Evolutionary conservation across 257 asterid species (phyloP).

Genomic region (Solanum appendiculatum): DNA sequence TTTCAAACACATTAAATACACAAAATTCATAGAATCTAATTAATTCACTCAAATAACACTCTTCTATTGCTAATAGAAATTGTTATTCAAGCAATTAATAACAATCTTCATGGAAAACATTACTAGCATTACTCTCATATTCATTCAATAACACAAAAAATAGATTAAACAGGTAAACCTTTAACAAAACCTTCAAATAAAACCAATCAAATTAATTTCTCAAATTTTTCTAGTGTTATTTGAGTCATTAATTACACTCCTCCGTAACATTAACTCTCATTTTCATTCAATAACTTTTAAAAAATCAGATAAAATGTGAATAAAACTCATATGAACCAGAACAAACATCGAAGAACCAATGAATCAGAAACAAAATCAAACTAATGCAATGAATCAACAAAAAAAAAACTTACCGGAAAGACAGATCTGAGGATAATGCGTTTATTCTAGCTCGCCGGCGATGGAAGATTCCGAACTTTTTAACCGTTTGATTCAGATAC

Average conservation of each 20-base stretch:
- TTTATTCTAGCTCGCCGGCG: slow-evolving; percentile 4
- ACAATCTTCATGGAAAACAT: too few relatives aligned
- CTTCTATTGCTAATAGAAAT: neutral
- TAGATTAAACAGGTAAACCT: neutral
- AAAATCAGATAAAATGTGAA: neutral
- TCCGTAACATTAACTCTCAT: neutral
- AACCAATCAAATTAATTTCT: neutral
- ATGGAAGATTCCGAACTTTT: neutral
- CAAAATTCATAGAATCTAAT: neutral
- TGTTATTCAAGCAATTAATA: neutral
- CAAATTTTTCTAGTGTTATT: too few relatives aligned
- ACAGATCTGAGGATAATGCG: slow-evolving; percentile 48
- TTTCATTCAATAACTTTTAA: neutral
- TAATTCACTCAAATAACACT: neutral
- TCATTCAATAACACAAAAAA: neutral
- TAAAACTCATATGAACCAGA: neutral
- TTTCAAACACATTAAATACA: neutral
- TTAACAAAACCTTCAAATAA: neutral
- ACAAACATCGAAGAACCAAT: neutral
- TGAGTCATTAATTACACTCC: neutral
- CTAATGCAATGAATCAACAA: neutral
- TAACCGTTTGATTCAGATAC: neutral
- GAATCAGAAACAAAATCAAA: neutral
- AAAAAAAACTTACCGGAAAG: slow-evolving; percentile 43
- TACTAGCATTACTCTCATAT: neutral